Base-by-base conservation (phyloP, 2,329 filamentous ascomycete genomes). In the Dothiorella sarmentorum region DNA sequence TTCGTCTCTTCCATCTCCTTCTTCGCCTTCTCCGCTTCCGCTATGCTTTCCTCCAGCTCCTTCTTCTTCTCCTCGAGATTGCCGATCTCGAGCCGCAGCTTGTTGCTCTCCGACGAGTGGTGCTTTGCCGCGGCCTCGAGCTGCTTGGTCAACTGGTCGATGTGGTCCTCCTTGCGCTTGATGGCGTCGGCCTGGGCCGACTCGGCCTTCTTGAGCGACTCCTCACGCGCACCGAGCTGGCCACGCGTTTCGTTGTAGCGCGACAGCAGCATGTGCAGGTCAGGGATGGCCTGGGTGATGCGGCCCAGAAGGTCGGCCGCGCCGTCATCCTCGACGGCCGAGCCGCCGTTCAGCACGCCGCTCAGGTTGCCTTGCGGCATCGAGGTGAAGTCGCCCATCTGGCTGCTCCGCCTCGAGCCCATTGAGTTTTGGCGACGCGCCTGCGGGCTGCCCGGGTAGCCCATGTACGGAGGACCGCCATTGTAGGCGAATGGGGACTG, bases 131-230 rank as follows among this genome's bases (percentile, higher is more conserved):
- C 71, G 44, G 75, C 76, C 43, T 76, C 74, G 65, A 82, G 74
- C 63, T 80, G 79, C 22, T 76, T 73, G 58, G 79, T 79, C 61
- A 83, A 64, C 13, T 76, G 73, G 61, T 78, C 75, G 57, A 84
- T 80, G 62, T 83, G 79, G 53, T 73, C 76, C 47, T 83, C 80
- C 64, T 82, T 82, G 55, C 75, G 74, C 68, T 78, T 76, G 33
- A 82, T 66, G 27, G 75, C 76, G 61, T 82, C 78, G 49, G 80
- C 75, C 61, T 82, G 78, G 60, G 81, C 78, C 40, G 69, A 70
- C 60, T 78, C 73, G 18, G 78, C 71, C 60, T 80, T 75, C 56
- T 77, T 79, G 61, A 80, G 75, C 51, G 80, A 71, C 27, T 78
- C 75, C 61, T 82, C 80, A 15, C 78, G 74, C 29, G 75, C 72